Conservation (phyloP, 371 early-diverging fungal species). For the Chytridium lagenaria region DNA sequence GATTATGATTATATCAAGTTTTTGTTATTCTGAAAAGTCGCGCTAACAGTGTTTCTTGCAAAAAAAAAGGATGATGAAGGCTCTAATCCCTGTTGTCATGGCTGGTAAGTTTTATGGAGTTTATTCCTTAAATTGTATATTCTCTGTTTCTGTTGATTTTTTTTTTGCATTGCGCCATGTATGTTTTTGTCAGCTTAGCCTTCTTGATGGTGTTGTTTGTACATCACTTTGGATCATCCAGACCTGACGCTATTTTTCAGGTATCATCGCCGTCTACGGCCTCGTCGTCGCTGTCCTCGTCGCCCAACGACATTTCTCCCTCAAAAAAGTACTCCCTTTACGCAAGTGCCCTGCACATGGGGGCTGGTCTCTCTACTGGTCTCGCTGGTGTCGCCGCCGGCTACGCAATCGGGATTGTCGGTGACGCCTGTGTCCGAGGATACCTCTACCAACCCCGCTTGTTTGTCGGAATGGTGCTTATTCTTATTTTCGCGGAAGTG, state of each 20-base stretch:
- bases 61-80: constrained; percentile 77
- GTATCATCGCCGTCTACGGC: constrained; percentile 97
- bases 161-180: constrained; percentile 7
- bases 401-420: constrained; percentile 95
- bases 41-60: not conserved
- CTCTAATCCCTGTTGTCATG: constrained; percentile 94
- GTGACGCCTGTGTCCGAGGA: constrained; percentile 90
- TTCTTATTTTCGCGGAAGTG: constrained; percentile 65
- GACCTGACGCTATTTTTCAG: no score
- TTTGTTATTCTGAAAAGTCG: not conserved
- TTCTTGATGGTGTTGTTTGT: no score
- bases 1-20: no score
- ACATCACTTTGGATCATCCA: no score
- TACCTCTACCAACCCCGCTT: constrained; percentile 90
- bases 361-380: constrained; percentile 92
- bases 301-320: constrained; percentile 74
- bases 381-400: constrained; percentile 94
- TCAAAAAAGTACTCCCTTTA: constrained; percentile 52
- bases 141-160: no score
- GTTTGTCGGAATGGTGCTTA: constrained; percentile 80
- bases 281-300: constrained; percentile 93
- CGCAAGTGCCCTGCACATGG: constrained; percentile 90
- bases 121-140: no score
- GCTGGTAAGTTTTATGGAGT: constrained; percentile 42
- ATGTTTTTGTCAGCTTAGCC: no score